These are phyloP conservation scores for Glycine latifolia DNA, from an alignment of 306 rosid species.

Conservation along the genomic window DNA sequence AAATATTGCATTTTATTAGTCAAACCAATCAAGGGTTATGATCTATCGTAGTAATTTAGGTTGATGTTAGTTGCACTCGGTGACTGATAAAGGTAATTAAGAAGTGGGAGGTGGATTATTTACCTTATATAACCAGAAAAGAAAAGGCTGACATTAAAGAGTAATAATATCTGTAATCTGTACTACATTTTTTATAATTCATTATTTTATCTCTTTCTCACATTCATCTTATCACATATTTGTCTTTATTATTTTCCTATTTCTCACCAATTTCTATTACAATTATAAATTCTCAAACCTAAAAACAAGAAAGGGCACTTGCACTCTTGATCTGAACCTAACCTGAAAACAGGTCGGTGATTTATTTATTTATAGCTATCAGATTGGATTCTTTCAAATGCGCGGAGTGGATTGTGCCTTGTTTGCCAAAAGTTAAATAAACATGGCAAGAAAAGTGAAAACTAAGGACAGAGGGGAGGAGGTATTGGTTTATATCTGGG, in stretches of 20 bases:
- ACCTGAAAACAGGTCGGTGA: not conserved
- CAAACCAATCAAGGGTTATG: not conserved
- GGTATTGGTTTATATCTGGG: too few species aligned
- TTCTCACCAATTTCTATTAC: not conserved
- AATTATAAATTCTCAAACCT: not conserved
- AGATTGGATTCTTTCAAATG: not conserved
- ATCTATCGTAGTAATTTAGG: not conserved
- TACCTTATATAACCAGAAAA: not conserved
- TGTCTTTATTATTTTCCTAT: not conserved
- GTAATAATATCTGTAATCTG: too few species aligned
- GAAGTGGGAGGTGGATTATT: not conserved
- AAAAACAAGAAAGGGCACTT: not conserved
- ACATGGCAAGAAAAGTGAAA: too few species aligned
- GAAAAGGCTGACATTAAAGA: not conserved
- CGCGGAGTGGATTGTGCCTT: not conserved
- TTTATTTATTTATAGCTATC: slow-evolving; percentile 5
- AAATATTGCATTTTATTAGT: not conserved
- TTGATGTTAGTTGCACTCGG: slow-evolving; percentile 1
- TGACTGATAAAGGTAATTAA: not conserved
- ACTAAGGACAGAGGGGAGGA: too few species aligned
- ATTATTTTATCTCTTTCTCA: not conserved
- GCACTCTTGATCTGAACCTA: not conserved
- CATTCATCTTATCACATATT: not conserved
- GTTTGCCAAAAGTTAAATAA: too few species aligned
- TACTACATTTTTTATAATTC: too few species aligned